Base-by-base conservation (phyloP, 495 filamentous ascomycete species). In the Chaetomium cochliodes region DNA sequence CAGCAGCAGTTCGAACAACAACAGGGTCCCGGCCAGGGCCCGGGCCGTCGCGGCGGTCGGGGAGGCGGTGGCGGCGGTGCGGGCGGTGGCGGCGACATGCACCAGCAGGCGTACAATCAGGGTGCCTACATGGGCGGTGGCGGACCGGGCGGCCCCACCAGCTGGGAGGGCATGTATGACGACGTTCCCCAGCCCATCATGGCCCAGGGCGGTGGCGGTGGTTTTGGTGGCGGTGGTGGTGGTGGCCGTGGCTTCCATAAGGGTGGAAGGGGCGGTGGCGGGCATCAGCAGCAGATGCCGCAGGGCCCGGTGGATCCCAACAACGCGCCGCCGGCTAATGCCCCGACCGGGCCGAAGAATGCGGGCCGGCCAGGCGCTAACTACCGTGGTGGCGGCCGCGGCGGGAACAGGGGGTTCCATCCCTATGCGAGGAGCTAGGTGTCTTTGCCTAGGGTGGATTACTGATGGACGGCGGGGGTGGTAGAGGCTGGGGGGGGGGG, bases 101-200 rank as follows among this genome's bases (percentile, higher is more conserved):
- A 73, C 52, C 60, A 66, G 58, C 63, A 72, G 39, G 67, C 61
- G 23, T 66, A 68, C 63, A 69, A 70, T 53, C 64, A 64, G 53
- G 69, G 68, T 78, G 85, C 72, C 57, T 72, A 62, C 64, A 70
- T 63, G 58, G 69, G 67, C 60, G 75, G 64, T 49, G 70, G 66
- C 8, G 53, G 53, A n/a, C 13, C 37, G 22, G 76, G 75, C 60
- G 76, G 74, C 5, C 88, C 89, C 26, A 93, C 90, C 25, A 92
- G 88, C 25, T 98, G 94, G 93, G 94, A 98, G 76, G 94, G 94
- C 61, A 98, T 98, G 94, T 98, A 98, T 75, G 94, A 98, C 73
- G 94, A 97, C 73, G 92, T 96, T 1, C 96, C 96, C 25, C 92
- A 93, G 70, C 92, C 92, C 11, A 87, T 88, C 62, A 84, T 88